A percentile compares a stretch with the other conserved stretches of the same genome.
Evolutionary conservation across 2,329 filamentous ascomycete species (phyloP).

Genomic region (Colletotrichum chrysophilum): DNA sequence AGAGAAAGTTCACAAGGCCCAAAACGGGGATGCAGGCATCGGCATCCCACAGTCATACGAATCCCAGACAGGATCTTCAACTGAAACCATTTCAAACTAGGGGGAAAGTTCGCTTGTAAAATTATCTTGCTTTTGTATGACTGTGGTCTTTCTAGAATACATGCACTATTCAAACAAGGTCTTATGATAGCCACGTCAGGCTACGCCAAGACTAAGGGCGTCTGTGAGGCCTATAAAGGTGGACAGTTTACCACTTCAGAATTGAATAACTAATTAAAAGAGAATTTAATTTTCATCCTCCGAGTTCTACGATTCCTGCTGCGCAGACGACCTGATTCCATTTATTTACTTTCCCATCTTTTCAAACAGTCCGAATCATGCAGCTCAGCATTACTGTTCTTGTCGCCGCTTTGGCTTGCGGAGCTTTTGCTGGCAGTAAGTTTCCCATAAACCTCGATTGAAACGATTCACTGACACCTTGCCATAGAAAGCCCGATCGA

Average conservation of each 20-base stretch:
- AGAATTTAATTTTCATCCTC: no score
- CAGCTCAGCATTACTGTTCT: not conserved
- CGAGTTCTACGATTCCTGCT: not conserved
- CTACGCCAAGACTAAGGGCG: not conserved
- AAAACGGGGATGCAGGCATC: not conserved
- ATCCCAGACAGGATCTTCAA: not conserved
- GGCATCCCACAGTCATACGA: not conserved
- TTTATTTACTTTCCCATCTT: rapidly evolving
- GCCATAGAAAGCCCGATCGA: not conserved
- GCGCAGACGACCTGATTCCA: not conserved
- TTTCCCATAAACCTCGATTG: rapidly evolving
- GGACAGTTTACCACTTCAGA: not conserved
- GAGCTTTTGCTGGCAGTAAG: not conserved
- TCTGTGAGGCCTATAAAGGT: not conserved
- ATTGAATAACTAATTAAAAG: no score
- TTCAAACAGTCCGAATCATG: not conserved
- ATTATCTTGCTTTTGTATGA: not conserved
- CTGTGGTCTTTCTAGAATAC: not conserved
- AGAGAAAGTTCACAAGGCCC: not conserved
- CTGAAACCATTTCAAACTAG: not conserved
- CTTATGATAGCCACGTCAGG: not conserved
- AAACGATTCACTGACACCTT: not conserved
- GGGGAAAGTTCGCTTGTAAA: not conserved
- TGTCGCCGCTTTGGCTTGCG: not conserved
- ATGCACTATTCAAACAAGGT: not conserved